Evolutionary conservation across 768 basidiomycete genomes (phyloP), one percentile per base, ranked within the genome.

Genomic region (Termitomyces sp.): DNA sequence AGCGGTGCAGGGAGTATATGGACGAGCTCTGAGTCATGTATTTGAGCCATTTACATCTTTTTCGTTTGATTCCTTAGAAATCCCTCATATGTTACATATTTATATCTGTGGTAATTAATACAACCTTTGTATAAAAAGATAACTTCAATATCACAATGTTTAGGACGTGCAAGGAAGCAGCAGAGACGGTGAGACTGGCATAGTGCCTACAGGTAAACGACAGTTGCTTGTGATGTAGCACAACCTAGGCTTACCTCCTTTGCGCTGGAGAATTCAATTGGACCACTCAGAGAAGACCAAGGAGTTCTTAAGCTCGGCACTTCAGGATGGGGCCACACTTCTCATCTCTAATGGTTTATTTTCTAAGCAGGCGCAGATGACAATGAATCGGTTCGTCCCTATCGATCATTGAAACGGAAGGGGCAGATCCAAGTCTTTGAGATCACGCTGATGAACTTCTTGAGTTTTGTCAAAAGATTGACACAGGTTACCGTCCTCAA

Each of bases 1-100:
- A 86, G 54, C 73, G 83, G 35, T 89, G 88, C 71, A 75, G 74
- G 56, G 79, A 76, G 18, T 86, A 81, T 63, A 89, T 88, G 87
- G 88, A 90, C 62, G 86, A 85, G 23, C 78, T 75, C 62, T 87
- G 41, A 32, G 20, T 18, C n/a, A 33, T 33, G 52, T 40, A n/a
- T 46, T 32, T 4, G 7, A 14, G 26, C 0, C 26, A 23, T 41
- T 41, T 26, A 48, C 16, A 26, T 16, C 4, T 48, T 33, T 9
- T 23, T n/a, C 13, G 7, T 47, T 30, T 1, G 16, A 26, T 28
- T 2, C 46, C 30, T 36, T 18, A 14, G 18, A 44, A n/a, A n/a
- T 38, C 54, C n/a, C 51, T 33, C 23, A 14, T 14, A 18, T 26
- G 14, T 38, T 14, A 7, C 7, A 26, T 52, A 16, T 20, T 35